These are phyloP conservation scores for Phaeosphaeriaceae sp. DNA, from an alignment of 2,329 filamentous ascomycete genomes.

Conservation along the genomic window DNA sequence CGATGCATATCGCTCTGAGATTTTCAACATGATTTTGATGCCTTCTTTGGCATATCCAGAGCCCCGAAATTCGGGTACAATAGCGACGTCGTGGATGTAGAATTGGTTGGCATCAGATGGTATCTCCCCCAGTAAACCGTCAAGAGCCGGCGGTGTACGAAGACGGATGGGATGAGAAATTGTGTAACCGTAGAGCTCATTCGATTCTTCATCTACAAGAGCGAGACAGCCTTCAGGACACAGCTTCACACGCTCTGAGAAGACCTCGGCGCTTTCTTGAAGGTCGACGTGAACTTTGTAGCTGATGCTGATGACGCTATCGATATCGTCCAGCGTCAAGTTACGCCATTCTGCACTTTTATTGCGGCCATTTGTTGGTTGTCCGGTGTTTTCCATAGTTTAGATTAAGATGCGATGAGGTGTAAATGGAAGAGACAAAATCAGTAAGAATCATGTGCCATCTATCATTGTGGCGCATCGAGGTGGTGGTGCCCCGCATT, in stretches of 20 bases:
- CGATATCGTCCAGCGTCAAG: slow-evolving; percentile 2
- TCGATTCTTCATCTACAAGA: slow-evolving; percentile 4
- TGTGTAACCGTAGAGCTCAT: slow-evolving; percentile 17
- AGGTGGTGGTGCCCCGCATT: not conserved
- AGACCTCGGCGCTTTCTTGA: slow-evolving; percentile 22
- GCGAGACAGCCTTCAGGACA: slow-evolving; percentile 23
- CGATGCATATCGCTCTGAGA: slow-evolving; percentile 9
- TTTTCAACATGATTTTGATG: slow-evolving; percentile 2
- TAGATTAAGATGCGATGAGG: not conserved
- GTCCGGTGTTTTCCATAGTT: not conserved
- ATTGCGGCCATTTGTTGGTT: not conserved
- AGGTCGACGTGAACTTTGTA: slow-evolving; percentile 19
- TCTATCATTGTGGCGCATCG: no score
- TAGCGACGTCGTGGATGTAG: slow-evolving; percentile 28
- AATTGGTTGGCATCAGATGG: slow-evolving; percentile 18
- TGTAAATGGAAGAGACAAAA: no score
- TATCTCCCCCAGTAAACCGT: slow-evolving; percentile 13
- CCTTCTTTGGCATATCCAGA: slow-evolving; percentile 8
- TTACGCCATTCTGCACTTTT: not conserved
- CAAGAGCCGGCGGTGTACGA: slow-evolving; percentile 15
- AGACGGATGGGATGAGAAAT: slow-evolving; percentile 24
- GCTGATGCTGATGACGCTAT: slow-evolving; percentile 10
- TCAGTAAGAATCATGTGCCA: no score
- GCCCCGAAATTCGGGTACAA: slow-evolving; percentile 16
- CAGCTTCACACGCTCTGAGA: slow-evolving; percentile 18